Evolutionary conservation across 1,139 yeast species (phyloP), one percentile per base, ranked within the genome.

Genomic region (Neolecta irregularis): DNA sequence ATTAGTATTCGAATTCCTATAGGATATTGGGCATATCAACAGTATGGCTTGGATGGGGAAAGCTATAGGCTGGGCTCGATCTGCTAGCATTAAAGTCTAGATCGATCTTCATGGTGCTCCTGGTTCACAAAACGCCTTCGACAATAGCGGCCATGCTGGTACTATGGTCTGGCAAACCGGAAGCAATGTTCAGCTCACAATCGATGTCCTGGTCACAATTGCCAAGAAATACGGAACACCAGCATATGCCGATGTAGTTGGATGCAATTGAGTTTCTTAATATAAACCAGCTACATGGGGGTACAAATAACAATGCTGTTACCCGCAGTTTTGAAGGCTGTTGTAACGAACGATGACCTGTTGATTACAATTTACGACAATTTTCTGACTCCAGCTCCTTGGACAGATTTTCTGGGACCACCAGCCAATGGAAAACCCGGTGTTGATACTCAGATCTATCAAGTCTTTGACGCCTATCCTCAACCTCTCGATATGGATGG

Each of bases 41-140:
- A n/a, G n/a, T n/a, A n/a, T n/a, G 57, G 61, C 31, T 58, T 69
- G 40, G 64, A 60, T 12, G 58, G 62, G 41, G 95, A 85, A 53
- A 94, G 96, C 3, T 88, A 80, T 52, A 92, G 80, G 33, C 73
- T 88, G 96, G 96, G 72, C 79, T 34, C 56, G 69, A 38, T 59
- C 62, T 13, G 51, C 73, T 46, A 67, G 66, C 32, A 55, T 88
- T 46, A 73, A 76, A 53, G 92, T 72, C 15, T 81, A 94, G 95
- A 65, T 88, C 37, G 98, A 88, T 55, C 61, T 88, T 49, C 98
- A 88, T 54, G 96, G 96, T 41, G 93, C 81, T 17, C 91, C 95
- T 33, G 96, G 95, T n/a, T 77, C 93, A 16, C 96, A 85, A 57
- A 85, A 85, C 32, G 95, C 96, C 15, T 88, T 83, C 54, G 98